A percentile compares a stretch with the other conserved stretches of the same genome.
Evolutionary conservation across 1,139 yeast genomes (phyloP).

Genomic region (Geotrichum restrictum): DNA sequence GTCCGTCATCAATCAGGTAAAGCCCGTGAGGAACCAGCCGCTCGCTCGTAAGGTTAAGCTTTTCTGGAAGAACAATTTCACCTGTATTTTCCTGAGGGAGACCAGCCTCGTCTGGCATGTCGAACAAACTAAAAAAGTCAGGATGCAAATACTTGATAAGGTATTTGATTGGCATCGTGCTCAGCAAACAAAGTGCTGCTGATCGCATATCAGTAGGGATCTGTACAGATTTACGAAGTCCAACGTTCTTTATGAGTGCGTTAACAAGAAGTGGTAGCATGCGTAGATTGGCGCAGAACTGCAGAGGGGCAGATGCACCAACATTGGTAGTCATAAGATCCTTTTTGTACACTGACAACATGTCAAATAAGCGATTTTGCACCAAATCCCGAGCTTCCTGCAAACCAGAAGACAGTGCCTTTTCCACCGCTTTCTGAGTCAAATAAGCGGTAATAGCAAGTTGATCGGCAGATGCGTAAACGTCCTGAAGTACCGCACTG

Average conservation of each 20-base stretch:
- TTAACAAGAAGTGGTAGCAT: constrained; percentile 88
- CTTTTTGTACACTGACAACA: constrained; percentile 75
- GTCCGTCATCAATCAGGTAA: constrained; percentile 82
- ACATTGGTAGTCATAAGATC: constrained; percentile 88
- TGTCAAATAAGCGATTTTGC: constrained; percentile 63
- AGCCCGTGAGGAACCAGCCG: constrained; percentile 80
- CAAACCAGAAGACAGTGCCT: constrained; percentile 58
- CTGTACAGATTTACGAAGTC: constrained; percentile 68
- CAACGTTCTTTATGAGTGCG: constrained; percentile 79
- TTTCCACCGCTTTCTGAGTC: constrained; percentile 84
- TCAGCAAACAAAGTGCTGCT: constrained; percentile 77
- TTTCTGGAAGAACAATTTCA: constrained; percentile 77
- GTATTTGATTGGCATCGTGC: constrained; percentile 76
- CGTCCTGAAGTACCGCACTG: constrained; percentile 67
- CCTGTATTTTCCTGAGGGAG: constrained; percentile 68
- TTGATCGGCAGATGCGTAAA: constrained; percentile 95
- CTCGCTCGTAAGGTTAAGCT: constrained; percentile 72
- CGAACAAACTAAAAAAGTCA: constrained; percentile 81
- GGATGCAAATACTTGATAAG: constrained; percentile 85
- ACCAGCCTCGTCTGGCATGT: constrained; percentile 88
- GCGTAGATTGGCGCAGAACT: constrained; percentile 80
- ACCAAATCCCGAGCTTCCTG: constrained; percentile 78
- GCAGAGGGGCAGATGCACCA: constrained; percentile 85
- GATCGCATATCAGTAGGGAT: constrained; percentile 94
- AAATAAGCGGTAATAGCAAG: constrained; percentile 76